Percentiles rank a stretch among this genome's conserved stretches.
Conservation (phyloP, 148 eudicot species). For the Camellia lanceoleosa region DNA sequence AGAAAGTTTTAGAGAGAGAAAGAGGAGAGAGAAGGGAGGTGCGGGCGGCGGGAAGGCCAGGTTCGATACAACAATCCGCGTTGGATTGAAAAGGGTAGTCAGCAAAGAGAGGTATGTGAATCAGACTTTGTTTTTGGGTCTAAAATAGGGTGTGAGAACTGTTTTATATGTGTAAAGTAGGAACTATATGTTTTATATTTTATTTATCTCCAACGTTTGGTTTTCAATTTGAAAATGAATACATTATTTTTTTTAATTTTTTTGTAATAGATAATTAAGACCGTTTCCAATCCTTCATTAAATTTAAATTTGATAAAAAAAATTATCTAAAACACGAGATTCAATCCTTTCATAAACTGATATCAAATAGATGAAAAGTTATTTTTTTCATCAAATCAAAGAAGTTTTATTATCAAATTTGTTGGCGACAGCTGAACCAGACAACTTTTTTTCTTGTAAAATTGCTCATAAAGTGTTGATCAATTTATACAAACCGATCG, state of each 20-base stretch:
- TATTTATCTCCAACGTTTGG: not conserved
- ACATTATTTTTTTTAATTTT: not conserved
- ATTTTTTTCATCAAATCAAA: too few relatives aligned
- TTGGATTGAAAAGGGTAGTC: conserved; percentile 18
- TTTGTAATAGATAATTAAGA: too few relatives aligned
- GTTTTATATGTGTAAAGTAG: not conserved
- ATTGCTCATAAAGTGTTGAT: too few relatives aligned
- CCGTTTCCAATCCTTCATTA: too few relatives aligned
- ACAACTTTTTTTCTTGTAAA: too few relatives aligned
- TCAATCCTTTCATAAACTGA: too few relatives aligned
- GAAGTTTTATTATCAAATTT: too few relatives aligned
- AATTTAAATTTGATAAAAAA: too few relatives aligned
- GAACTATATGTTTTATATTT: not conserved
- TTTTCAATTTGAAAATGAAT: not conserved
- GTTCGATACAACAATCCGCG: conserved; percentile 13
- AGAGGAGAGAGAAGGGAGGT: conserved; percentile 4
- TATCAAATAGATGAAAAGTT: too few relatives aligned
- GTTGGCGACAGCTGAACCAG: too few relatives aligned
- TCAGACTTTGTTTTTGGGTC: not conserved
- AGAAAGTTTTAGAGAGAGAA: conserved; percentile 15
- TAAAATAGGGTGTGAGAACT: not conserved
- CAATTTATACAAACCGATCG: too few relatives aligned
- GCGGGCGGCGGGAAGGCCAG: conserved; percentile 6
- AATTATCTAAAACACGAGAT: too few relatives aligned
- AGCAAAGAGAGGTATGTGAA: conserved; percentile 12